Evolutionary conservation across 495 filamentous ascomycete species (phyloP).

Genomic region (Parathielavia hyrcaniae): DNA sequence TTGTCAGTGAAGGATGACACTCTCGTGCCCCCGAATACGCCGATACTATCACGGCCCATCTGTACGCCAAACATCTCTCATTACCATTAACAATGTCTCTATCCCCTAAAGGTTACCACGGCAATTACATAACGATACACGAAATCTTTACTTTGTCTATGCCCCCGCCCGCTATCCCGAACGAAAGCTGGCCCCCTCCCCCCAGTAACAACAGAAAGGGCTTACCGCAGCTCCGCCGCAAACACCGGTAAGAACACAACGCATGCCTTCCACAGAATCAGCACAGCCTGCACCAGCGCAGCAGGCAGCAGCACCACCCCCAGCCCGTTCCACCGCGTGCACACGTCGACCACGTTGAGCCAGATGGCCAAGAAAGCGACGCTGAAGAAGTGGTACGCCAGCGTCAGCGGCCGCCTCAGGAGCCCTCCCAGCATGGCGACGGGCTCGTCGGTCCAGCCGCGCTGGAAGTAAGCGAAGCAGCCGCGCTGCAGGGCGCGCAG

Average conservation of each 20-base stretch:
- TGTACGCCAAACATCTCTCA: not conserved
- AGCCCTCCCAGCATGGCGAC: constrained; percentile 79
- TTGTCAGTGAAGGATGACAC: too few relatives aligned
- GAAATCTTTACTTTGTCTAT: constrained; percentile 3
- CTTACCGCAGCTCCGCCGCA: constrained; percentile 46
- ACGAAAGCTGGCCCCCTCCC: not conserved
- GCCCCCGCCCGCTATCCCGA: not conserved
- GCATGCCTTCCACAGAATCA: constrained; percentile 81
- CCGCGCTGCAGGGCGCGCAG: constrained; percentile 78
- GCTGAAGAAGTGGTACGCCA: constrained; percentile 89
- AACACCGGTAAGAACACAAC: constrained; percentile 85
- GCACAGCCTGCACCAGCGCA: constrained; percentile 52
- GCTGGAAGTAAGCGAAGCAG: constrained; percentile 89
- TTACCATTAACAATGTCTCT: constrained; percentile 22
- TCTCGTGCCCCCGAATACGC: too few relatives aligned
- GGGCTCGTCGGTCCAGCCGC: constrained; percentile 70
- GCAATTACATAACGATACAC: not conserved
- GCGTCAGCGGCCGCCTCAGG: constrained; percentile 65
- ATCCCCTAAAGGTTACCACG: too few relatives aligned
- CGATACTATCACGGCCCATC: not conserved
- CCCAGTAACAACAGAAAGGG: not conserved
- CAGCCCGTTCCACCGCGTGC: constrained; percentile 30
- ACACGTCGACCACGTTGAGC: constrained; percentile 53
- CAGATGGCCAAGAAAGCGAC: constrained; percentile 88
- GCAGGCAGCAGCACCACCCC: constrained; percentile 56